These are phyloP conservation scores for Rutstroemia sp. DNA, from an alignment of 2,329 filamentous ascomycete species.

Conservation along the genomic window DNA sequence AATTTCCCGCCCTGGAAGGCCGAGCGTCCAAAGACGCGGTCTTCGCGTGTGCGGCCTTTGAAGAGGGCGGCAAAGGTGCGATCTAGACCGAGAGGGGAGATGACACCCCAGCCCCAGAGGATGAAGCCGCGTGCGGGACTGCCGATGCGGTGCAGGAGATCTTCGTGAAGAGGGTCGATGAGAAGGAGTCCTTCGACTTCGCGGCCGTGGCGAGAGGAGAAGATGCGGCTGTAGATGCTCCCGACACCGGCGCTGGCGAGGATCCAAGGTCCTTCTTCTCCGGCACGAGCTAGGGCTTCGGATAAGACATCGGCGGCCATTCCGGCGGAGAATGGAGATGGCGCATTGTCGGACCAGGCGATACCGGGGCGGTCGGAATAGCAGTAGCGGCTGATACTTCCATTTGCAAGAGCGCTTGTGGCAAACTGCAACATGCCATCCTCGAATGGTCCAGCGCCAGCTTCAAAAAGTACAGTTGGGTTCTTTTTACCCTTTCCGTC, in stretches of 20 bases:
- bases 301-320: constrained; percentile 87
- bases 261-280: constrained; percentile 83
- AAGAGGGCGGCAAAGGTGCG: constrained; percentile 75
- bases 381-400: constrained; percentile 82
- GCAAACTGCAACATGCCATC: constrained; percentile 74
- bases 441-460: constrained; percentile 72
- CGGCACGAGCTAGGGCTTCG: constrained; percentile 72
- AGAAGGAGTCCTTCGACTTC: constrained; percentile 74
- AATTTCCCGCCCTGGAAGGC: constrained; percentile 75
- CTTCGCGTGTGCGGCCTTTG: constrained; percentile 68
- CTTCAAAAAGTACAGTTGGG: constrained; percentile 84
- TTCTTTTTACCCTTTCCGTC: constrained; percentile 45
- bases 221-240: constrained; percentile 83
- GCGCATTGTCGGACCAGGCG: constrained; percentile 84
- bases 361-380: constrained; percentile 91
- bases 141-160: constrained; percentile 63
- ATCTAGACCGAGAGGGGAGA: constrained; percentile 82
- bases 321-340: constrained; percentile 85
- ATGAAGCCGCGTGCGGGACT: constrained; percentile 66
- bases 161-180: constrained; percentile 85
- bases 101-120: constrained; percentile 77
- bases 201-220: constrained; percentile 72
- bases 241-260: constrained; percentile 81
- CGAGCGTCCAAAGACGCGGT: constrained; percentile 75
- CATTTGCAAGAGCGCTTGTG: constrained; percentile 66